phyloP scores from a whole-genome alignment of 2,329 filamentous ascomycete species.

The Venturiaceae sp. region DNA sequence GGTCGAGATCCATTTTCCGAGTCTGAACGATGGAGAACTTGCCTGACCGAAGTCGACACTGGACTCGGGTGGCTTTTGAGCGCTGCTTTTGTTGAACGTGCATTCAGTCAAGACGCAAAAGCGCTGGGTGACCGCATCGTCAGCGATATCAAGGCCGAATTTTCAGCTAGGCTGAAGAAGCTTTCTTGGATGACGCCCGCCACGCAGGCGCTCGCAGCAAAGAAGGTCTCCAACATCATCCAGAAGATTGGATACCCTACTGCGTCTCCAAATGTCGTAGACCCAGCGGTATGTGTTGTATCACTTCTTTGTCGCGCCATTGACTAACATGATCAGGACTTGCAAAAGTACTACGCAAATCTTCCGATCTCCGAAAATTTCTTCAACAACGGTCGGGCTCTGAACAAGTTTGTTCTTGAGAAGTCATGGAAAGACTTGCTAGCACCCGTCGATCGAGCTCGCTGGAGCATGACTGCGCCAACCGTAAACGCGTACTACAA shows the following conservation, averaged over 20 bases:
- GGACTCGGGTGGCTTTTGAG: constrained; percentile 60
- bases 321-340: constrained; percentile 29
- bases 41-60: constrained; percentile 46
- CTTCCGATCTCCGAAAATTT: constrained; percentile 42
- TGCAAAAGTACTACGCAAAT: constrained; percentile 47
- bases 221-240: constrained; percentile 58
- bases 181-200: constrained; percentile 56
- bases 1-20: constrained; percentile 53
- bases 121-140: constrained; percentile 60
- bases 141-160: constrained; percentile 59
- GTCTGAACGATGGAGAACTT: constrained; percentile 57
- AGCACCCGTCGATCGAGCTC: constrained; percentile 48
- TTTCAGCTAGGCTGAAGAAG: constrained; percentile 48
- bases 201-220: constrained; percentile 47
- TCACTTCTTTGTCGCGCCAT: not conserved
- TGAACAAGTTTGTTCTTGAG: constrained; percentile 37
- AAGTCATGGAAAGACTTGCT: constrained; percentile 48
- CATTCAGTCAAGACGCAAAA: constrained; percentile 58
- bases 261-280: constrained; percentile 18
- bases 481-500: constrained; percentile 44
- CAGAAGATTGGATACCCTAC: constrained; percentile 60
- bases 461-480: constrained; percentile 51
- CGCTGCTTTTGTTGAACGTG: constrained; percentile 59
- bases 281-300: not conserved
- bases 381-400: constrained; percentile 48